Evolutionary conservation across 2,329 filamentous ascomycete genomes (phyloP).

Genomic region (Colletotrichum ledebouriae): DNA sequence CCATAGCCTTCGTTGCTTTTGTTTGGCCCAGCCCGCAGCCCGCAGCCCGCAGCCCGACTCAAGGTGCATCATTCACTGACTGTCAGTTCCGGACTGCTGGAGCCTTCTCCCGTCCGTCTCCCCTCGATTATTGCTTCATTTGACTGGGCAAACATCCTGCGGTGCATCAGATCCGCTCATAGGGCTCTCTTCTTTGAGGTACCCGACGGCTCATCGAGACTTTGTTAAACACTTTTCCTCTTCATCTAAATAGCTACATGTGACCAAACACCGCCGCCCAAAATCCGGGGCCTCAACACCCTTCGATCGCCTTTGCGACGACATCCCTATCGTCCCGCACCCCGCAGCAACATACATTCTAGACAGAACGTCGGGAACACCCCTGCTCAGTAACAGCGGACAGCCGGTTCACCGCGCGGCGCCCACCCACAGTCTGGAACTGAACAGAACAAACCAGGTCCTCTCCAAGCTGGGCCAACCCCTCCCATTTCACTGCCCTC

Average conservation of each 20-base stretch:
- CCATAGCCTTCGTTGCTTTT: slow-evolving; percentile 13
- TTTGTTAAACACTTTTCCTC: not conserved
- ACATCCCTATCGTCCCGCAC: slow-evolving; percentile 40
- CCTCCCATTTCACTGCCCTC: slow-evolving; percentile 37
- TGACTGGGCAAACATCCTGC: slow-evolving; percentile 2
- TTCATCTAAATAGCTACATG: not conserved
- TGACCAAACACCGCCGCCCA: not conserved
- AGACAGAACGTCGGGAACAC: slow-evolving; percentile 38
- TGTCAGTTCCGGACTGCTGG: slow-evolving; percentile 28
- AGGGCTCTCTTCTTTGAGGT: slow-evolving; percentile 7
- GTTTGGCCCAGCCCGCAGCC: slow-evolving; percentile 8
- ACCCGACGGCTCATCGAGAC: not conserved
- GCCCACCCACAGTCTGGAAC: slow-evolving; percentile 30
- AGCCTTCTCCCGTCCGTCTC: slow-evolving; percentile 19
- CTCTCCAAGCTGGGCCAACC: slow-evolving; percentile 31
- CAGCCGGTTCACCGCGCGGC: slow-evolving; percentile 31
- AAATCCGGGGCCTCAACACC: slow-evolving; percentile 27
- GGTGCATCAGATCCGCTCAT: slow-evolving; percentile 16
- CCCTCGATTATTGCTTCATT: slow-evolving; percentile 14
- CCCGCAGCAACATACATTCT: slow-evolving; percentile 29
- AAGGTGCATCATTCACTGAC: slow-evolving; percentile 18
- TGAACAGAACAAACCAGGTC: slow-evolving; percentile 17
- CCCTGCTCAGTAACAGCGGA: slow-evolving; percentile 32
- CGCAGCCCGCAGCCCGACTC: not conserved
- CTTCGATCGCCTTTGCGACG: slow-evolving; percentile 31